A percentile compares a stretch with the other conserved stretches of the same genome.
phyloP scores from a whole-genome alignment of 306 rosid genomes.

The Vigna radiata region DNA sequence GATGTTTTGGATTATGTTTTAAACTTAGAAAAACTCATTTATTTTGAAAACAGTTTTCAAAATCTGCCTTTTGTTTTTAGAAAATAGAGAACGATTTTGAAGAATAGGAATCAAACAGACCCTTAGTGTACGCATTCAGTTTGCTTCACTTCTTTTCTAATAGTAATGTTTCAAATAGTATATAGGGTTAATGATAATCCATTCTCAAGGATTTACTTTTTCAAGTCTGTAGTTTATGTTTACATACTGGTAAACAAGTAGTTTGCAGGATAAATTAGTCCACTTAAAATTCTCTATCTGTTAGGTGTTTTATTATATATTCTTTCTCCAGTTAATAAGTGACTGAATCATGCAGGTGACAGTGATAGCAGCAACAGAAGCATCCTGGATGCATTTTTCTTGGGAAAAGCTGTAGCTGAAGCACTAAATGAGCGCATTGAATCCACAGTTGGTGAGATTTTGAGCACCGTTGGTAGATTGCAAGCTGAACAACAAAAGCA shows the following conservation, averaged over 20 bases:
- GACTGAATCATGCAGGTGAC: constrained; percentile 64
- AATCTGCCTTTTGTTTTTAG: neutral
- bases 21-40: neutral
- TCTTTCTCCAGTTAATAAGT: constrained; percentile 9
- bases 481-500: constrained; percentile 95
- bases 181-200: neutral
- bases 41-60: neutral
- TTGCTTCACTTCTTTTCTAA: neutral
- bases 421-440: constrained; percentile 89
- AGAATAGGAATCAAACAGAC: neutral
- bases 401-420: constrained; percentile 96
- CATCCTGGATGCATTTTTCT: constrained; percentile 91
- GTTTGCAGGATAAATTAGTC: neutral
- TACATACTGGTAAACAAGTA: neutral
- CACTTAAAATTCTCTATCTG: neutral
- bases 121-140: neutral
- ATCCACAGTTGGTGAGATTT: constrained; percentile 83
- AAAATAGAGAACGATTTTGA: neutral
- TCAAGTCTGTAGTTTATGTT: neutral
- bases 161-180: neutral
- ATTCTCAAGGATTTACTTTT: constrained; percentile 29
- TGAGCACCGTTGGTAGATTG: constrained; percentile 79
- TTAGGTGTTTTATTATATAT: constrained; percentile 17
- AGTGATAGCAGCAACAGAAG: constrained; percentile 72
- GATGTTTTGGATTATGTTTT: neutral